Evolutionary conservation across 2,329 filamentous ascomycete species (phyloP).

Genomic region (Alternaria arbusti): DNA sequence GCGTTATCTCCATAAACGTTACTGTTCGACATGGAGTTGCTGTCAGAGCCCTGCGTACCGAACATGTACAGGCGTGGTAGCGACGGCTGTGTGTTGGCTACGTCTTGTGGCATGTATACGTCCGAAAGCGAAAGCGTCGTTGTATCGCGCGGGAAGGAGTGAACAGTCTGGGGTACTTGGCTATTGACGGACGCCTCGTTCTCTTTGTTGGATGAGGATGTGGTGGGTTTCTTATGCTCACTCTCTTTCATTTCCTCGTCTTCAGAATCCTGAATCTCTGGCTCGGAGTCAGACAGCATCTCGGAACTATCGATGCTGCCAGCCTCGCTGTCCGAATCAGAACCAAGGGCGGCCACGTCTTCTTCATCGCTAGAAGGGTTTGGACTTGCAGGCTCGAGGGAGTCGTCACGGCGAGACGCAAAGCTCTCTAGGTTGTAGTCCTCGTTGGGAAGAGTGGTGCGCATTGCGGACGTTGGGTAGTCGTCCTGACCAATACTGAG

Average conservation of each 20-base stretch:
- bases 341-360: not conserved
- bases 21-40: not conserved
- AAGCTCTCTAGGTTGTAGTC: slow-evolving; percentile 6
- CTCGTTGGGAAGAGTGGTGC: slow-evolving; percentile 2
- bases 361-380: slow-evolving; percentile 4
- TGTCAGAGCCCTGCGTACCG: not conserved
- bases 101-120: not conserved
- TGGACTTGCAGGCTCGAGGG: not conserved
- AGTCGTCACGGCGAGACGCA: not conserved
- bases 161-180: not conserved
- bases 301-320: slow-evolving; percentile 16
- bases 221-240: not conserved
- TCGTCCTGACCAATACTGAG: not conserved
- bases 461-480: slow-evolving; percentile 2
- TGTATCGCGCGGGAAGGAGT: not conserved
- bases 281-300: slow-evolving; percentile 6
- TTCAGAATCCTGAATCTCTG: slow-evolving; percentile 7
- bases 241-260: slow-evolving; percentile 3
- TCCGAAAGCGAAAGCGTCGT: not conserved
- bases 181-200: not conserved
- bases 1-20: not conserved
- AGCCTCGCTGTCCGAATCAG: slow-evolving; percentile 16
- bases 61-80: slow-evolving; percentile 2
- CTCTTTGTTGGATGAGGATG: not conserved
- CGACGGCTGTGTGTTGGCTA: not conserved